A percentile compares a stretch with the other conserved stretches of the same genome.
Conservation (phyloP, 2,329 filamentous ascomycete species). For the Diaporthe australafricana region DNA sequence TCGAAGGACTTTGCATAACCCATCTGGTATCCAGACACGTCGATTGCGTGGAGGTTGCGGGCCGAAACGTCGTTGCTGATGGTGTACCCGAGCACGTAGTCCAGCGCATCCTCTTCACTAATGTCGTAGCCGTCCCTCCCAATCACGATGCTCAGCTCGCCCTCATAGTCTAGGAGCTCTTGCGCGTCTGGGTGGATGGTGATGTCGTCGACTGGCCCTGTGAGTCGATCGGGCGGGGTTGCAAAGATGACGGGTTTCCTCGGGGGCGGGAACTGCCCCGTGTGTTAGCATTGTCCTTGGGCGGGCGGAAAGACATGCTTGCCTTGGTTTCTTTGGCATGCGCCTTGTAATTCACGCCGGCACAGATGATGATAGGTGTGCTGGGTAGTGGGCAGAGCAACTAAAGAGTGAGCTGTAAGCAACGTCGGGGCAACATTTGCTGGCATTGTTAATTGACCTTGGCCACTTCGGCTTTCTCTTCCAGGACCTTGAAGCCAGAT, state of each 20-base stretch:
- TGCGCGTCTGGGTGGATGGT: constrained; percentile 13
- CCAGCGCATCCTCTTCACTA: constrained; percentile 56
- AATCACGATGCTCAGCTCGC: constrained; percentile 67
- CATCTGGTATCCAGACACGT: not conserved
- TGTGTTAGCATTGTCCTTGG: not conserved
- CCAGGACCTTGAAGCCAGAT: not conserved
- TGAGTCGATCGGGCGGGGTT: constrained; percentile 2
- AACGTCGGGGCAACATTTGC: too few relatives aligned
- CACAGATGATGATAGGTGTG: not conserved
- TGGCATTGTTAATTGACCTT: not conserved
- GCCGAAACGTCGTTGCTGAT: constrained; percentile 23
- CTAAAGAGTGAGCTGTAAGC: not conserved
- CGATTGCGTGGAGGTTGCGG: constrained; percentile 4
- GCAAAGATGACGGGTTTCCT: constrained; percentile 8
- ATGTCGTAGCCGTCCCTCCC: constrained; percentile 60
- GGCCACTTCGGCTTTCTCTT: not conserved
- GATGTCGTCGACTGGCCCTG: constrained; percentile 6
- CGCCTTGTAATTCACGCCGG: not conserved
- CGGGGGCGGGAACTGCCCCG: not conserved
- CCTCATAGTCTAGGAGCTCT: constrained; percentile 61
- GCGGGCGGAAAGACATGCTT: not conserved
- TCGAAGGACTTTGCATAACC: constrained; percentile 26
- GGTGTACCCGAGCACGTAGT: constrained; percentile 39
- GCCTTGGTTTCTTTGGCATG: not conserved
- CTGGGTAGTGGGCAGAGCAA: not conserved